Evolutionary conservation across 2,329 filamentous ascomycete genomes (phyloP), one percentile per base, ranked within the genome.

Genomic region (Exserohilum rostratum): DNA sequence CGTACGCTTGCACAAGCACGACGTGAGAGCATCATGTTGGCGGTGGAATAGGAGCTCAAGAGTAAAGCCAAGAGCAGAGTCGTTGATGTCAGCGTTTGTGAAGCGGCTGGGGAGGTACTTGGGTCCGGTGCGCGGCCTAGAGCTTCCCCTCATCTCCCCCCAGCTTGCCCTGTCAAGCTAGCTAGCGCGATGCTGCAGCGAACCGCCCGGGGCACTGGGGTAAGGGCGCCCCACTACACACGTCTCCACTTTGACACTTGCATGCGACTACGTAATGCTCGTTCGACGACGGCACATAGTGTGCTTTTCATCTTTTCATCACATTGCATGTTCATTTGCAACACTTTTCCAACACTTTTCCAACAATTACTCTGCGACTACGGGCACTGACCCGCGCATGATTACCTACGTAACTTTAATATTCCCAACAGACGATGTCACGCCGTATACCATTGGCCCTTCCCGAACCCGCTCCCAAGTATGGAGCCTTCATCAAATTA

Each of bases 1-100:
- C 70, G 66, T 55, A 66, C 64, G 51, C 63, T 62, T 53, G 66
- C 58, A 62, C 62, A 65, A 20, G 63, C 61, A 58, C 68, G 71
- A 39, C 67, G 71, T 43, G 68, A 46, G 50, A 75, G 55, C 72
- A 75, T 75, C 34, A 53, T 66, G 60, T 55, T 44, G 51, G 40
- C 30, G 48, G 43, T 22, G 25, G 39, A 20, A 29, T 12, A 22
- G n/a, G 31, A 47, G 20, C 17, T 44, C 22, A 38, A 35, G 31
- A 27, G 49, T 31, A 42, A 45, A 6, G 35, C 42, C 22, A 46
- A 35, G 27, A 13, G 43, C 17, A 15, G 29, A 17, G 40, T 35
- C 11, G 37, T 29, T 38, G 39, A 45, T 46, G 47, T 20, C 38
- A 46, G 38, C 34, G 40, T 45, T 25, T 33, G 13, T 13, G 29